Conservation (phyloP, 805 yeast species). For the Cyberlindnera nakhonratchasimensis region DNA sequence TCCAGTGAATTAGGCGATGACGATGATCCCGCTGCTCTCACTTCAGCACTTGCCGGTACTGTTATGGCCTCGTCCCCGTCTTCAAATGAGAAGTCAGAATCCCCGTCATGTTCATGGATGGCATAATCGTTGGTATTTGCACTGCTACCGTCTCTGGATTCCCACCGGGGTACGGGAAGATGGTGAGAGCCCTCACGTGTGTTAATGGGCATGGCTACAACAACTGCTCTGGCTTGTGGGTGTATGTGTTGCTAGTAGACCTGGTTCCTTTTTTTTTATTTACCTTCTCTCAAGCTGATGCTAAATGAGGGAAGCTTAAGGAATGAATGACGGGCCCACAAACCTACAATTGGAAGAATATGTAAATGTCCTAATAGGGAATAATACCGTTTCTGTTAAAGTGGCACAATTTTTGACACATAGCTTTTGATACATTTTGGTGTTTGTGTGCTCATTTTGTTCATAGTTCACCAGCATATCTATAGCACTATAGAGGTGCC, state of each 20-base stretch:
- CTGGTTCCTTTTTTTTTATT: too few relatives aligned
- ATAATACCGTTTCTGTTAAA: not conserved
- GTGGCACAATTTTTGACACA: not conserved
- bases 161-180: not conserved
- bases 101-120: slow-evolving; percentile 1
- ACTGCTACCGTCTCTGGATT: not conserved
- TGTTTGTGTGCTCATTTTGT: too few relatives aligned
- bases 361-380: not conserved
- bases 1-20: not conserved
- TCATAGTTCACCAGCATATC: too few relatives aligned
- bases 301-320: too few relatives aligned
- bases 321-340: too few relatives aligned
- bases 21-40: not conserved
- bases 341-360: not conserved
- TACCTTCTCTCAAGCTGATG: too few relatives aligned
- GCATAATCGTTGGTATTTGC: not conserved
- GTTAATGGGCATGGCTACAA: not conserved
- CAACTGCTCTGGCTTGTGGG: too few relatives aligned
- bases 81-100: slow-evolving; percentile 3
- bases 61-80: not conserved
- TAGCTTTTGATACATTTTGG: too few relatives aligned
- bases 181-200: not conserved
- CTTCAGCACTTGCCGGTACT: not conserved
- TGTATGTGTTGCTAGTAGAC: too few relatives aligned
- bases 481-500: too few relatives aligned